A percentile compares a stretch with the other conserved stretches of the same genome.
Evolutionary conservation across 108 stramenopile genomes (phyloP).

Genomic region (Cyclotella choctawhatcheeana): DNA sequence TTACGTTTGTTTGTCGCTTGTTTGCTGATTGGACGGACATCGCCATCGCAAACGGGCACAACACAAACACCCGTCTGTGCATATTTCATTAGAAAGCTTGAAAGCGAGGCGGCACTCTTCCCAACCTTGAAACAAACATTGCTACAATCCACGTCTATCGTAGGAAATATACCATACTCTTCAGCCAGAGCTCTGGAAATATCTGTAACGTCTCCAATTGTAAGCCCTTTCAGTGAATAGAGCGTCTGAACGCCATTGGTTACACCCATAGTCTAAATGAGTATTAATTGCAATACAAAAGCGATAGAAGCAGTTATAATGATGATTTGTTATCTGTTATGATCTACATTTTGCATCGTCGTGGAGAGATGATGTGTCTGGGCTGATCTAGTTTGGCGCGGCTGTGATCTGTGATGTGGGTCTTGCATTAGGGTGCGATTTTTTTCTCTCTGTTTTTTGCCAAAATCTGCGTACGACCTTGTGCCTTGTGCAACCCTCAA

Average conservation of each 20-base stretch:
- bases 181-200: neutral
- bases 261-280: neutral
- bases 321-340: no score
- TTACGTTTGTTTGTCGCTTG: conserved; percentile 22
- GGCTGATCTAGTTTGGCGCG: no score
- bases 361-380: no score
- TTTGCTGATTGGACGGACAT: conserved; percentile 8
- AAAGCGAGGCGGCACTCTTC: neutral
- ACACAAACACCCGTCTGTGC: conserved; percentile 2
- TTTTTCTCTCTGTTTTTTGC: no score
- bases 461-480: no score
- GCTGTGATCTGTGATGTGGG: no score
- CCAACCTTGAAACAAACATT: conserved; percentile 21
- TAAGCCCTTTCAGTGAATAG: neutral
- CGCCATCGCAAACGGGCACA: conserved; percentile 15
- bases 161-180: neutral
- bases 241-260: neutral
- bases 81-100: conserved; percentile 18
- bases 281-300: no score
- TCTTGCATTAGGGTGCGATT: no score
- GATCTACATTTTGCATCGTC: no score
- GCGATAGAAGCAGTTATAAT: no score
- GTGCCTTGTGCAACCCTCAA: no score
- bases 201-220: neutral
- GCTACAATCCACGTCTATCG: conserved; percentile 1